Percentiles rank a stretch among this genome's conserved stretches.
phyloP scores from a whole-genome alignment of 1,284 basidiomycete genomes.

The Meripilus lineatus region DNA sequence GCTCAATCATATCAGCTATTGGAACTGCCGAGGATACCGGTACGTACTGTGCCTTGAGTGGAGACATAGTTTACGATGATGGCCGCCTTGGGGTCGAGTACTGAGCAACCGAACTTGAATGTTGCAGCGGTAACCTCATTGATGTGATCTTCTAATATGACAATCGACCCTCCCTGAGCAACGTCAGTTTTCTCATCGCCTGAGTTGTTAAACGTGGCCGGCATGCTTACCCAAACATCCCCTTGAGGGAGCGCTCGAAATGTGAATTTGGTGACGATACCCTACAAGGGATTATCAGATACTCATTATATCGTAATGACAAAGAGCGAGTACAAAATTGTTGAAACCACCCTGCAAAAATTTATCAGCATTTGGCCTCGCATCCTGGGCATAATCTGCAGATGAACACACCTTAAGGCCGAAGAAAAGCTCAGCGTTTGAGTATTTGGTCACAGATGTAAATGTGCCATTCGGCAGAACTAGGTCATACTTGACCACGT shows the following conservation, averaged over 20 bases:
- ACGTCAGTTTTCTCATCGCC: background rate
- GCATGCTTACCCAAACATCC: constrained; percentile 52
- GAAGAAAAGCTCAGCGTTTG: constrained; percentile 32
- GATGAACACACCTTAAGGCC: constrained; percentile 31
- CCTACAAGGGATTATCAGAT: too few species aligned
- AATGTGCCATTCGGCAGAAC: constrained; percentile 37
- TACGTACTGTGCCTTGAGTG: constrained; percentile 1
- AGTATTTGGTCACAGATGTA: constrained; percentile 20
- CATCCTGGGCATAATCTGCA: background rate
- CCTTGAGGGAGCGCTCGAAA: constrained; percentile 48
- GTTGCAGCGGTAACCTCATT: constrained; percentile 40
- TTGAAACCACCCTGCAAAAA: constrained; percentile 49
- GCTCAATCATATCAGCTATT: background rate
- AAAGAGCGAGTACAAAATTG: constrained; percentile 58
- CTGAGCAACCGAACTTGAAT: constrained; percentile 40
- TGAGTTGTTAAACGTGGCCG: background rate
- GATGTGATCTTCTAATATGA: constrained; percentile 33
- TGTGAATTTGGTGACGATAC: constrained; percentile 57
- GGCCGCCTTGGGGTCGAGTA: constrained; percentile 54
- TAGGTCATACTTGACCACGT: constrained; percentile 32
- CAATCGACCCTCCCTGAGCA: constrained; percentile 49
- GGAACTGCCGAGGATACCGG: background rate
- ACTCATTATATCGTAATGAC: constrained; percentile 16
- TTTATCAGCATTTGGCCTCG: background rate
- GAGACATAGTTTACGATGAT: constrained; percentile 4